These are phyloP conservation scores for Saururus chinensis DNA, from an alignment of 164 flowering plant species.

Conservation along the genomic window DNA sequence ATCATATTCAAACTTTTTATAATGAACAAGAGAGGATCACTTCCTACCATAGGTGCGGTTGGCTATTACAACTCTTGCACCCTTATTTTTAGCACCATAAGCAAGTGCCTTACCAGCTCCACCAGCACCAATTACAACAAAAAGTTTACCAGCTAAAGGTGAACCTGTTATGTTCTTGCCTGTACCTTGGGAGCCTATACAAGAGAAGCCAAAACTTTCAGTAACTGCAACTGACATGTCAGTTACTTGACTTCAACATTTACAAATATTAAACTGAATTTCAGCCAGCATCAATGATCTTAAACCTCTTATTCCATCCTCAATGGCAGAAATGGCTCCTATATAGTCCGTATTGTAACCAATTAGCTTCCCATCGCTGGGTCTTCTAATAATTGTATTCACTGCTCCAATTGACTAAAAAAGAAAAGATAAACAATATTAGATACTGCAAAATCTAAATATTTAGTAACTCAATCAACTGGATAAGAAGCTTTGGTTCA, in stretches of 20 bases:
- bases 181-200: constrained; percentile 27
- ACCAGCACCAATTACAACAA: constrained; percentile 96
- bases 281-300: constrained; percentile 2
- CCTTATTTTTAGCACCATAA: constrained; percentile 91
- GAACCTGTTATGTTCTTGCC: constrained; percentile 26
- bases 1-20: too few species aligned
- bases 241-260: too few species aligned
- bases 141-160: constrained; percentile 67
- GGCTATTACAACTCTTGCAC: constrained; percentile 80
- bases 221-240: neutral
- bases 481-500: neutral
- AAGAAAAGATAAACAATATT: constrained; percentile 1
- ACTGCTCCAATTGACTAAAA: constrained; percentile 88
- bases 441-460: too few species aligned
- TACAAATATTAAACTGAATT: neutral
- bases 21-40: neutral
- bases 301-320: constrained; percentile 20
- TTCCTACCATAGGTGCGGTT: constrained; percentile 80
- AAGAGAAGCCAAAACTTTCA: constrained; percentile 1
- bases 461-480: neutral
- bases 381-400: constrained; percentile 61
- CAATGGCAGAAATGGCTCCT: constrained; percentile 88
- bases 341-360: constrained; percentile 83
- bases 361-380: constrained; percentile 62
- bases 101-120: constrained; percentile 99